Conservation (phyloP, 805 yeast species). For the Scheffersomyces lignosus region DNA sequence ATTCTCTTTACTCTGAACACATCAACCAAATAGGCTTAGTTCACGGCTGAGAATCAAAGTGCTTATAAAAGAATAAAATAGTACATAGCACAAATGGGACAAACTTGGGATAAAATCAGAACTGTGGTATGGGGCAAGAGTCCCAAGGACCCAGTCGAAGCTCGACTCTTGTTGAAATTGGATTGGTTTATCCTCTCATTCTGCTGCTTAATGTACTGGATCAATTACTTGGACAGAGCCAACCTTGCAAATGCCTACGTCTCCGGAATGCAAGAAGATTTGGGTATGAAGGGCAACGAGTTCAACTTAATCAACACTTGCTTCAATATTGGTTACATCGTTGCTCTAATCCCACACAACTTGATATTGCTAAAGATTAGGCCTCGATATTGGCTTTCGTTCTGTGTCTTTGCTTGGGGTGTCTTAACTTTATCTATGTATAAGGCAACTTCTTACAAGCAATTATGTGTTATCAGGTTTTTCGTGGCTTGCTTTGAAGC, state of each 20-base stretch:
- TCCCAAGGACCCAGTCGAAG: slow-evolving; percentile 31
- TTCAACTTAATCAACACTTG: slow-evolving; percentile 54
- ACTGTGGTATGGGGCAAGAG: slow-evolving; percentile 32
- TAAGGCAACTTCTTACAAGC: slow-evolving; percentile 45
- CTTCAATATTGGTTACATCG: slow-evolving; percentile 60
- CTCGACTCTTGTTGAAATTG: slow-evolving; percentile 31
- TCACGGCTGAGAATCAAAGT: no score
- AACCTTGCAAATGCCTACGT: slow-evolving; percentile 61
- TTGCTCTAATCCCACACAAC: slow-evolving; percentile 64
- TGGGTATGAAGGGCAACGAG: slow-evolving; percentile 47
- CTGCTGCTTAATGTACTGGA: slow-evolving; percentile 42
- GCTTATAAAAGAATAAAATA: no score
- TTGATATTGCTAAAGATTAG: slow-evolving; percentile 50
- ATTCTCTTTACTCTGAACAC: no score
- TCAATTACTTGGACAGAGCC: slow-evolving; percentile 58
- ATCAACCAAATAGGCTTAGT: no score
- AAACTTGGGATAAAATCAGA: slow-evolving; percentile 3
- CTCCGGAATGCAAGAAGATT: slow-evolving; percentile 64
- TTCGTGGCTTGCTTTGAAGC: slow-evolving; percentile 63
- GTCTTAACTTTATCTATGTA: slow-evolving; percentile 52
- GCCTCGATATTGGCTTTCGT: slow-evolving; percentile 58
- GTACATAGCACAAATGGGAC: no score
- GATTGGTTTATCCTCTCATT: slow-evolving; percentile 45
- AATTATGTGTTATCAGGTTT: slow-evolving; percentile 57
- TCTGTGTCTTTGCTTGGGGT: slow-evolving; percentile 59